Evolutionary conservation across 257 asterid species (phyloP).

Genomic region (Nicotiana tabacum): DNA sequence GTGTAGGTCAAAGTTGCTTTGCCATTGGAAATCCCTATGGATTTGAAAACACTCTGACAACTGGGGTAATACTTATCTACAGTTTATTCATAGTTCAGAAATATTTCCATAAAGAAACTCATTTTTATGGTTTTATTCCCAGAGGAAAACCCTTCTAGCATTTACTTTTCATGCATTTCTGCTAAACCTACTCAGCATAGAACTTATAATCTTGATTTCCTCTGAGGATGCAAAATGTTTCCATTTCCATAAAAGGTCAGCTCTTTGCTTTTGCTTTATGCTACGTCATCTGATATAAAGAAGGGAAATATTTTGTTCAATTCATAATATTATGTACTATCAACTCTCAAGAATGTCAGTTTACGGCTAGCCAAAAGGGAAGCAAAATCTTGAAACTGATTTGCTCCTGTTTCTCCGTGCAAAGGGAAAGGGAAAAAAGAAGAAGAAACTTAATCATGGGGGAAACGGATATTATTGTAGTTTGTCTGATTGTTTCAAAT

Average conservation of each 20-base stretch:
- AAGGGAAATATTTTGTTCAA: too few relatives aligned
- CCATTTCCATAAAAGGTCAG: background rate
- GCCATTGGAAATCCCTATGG: slow-evolving; percentile 57
- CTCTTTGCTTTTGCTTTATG: background rate
- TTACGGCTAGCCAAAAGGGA: background rate
- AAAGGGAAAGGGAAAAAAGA: too few relatives aligned
- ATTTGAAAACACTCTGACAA: background rate
- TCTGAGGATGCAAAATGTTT: background rate
- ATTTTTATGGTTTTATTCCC: background rate
- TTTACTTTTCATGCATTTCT: background rate
- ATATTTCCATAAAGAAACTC: background rate
- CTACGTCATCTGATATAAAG: background rate
- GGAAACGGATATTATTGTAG: background rate
- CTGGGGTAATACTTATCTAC: slow-evolving; percentile 42
- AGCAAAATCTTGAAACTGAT: background rate
- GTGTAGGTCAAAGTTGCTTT: slow-evolving; percentile 84
- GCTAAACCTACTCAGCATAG: background rate
- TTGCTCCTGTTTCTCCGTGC: background rate
- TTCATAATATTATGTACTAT: background rate
- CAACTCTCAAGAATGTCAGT: background rate
- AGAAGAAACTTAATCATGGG: background rate
- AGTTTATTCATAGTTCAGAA: background rate
- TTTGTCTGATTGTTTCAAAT: slow-evolving; percentile 9
- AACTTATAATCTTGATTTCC: slow-evolving; percentile 5
- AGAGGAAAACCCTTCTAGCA: background rate